Evolutionary conservation across 75 land plant species (phyloP).

Genomic region (Adiantum capillusveneris): DNA sequence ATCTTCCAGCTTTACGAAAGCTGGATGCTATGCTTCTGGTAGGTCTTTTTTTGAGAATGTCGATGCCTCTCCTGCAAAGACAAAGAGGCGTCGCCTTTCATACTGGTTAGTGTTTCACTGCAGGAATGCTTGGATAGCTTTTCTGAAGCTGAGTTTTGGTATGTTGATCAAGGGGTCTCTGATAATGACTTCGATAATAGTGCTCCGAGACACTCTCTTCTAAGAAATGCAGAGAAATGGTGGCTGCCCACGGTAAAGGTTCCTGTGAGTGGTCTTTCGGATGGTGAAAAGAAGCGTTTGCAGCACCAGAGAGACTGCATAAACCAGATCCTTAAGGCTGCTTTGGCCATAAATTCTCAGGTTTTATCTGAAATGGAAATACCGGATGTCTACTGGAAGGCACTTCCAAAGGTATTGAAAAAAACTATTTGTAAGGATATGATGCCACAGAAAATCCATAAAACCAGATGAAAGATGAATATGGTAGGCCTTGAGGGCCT

Average conservation of each 20-base stretch:
- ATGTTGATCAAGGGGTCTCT: slow-evolving; percentile 57
- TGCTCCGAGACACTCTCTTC: slow-evolving; percentile 28
- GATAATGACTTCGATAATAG: slow-evolving; percentile 21
- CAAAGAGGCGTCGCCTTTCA: too few species aligned
- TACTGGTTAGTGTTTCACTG: neutral
- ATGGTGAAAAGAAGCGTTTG: slow-evolving; percentile 45
- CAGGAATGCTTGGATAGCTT: slow-evolving; percentile 77
- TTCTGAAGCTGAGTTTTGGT: slow-evolving; percentile 63
- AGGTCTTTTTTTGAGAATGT: neutral
- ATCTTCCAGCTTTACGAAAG: slow-evolving; percentile 35
- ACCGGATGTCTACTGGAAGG: slow-evolving; percentile 59
- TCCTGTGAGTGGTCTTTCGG: slow-evolving; percentile 54
- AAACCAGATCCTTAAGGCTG: slow-evolving; percentile 75
- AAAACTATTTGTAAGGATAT: too few species aligned
- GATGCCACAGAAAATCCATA: too few species aligned
- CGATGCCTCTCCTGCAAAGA: neutral
- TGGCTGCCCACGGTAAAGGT: slow-evolving; percentile 78
- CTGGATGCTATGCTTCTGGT: slow-evolving; percentile 34
- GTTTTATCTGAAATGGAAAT: slow-evolving; percentile 72
- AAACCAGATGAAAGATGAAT: neutral
- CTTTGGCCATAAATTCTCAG: slow-evolving; percentile 60
- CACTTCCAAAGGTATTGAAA: slow-evolving; percentile 64
- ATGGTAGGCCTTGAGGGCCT: neutral
- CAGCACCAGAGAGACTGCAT: slow-evolving; percentile 70
- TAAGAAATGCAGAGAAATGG: slow-evolving; percentile 77